phyloP scores from a whole-genome alignment of 768 basidiomycete genomes.

The Podaxis sp. region DNA sequence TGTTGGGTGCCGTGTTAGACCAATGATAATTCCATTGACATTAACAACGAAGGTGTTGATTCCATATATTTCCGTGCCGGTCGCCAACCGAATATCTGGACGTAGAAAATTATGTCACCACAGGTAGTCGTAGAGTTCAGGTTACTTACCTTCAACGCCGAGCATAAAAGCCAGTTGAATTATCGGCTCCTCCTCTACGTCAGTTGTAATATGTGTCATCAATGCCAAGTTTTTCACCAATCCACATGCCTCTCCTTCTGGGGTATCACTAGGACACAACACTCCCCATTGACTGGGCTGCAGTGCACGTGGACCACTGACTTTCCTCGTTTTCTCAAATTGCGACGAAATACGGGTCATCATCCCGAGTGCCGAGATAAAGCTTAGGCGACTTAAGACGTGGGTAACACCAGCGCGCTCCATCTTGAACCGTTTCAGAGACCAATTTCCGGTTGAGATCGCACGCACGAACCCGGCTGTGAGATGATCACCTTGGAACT shows the following conservation, averaged over 20 bases:
- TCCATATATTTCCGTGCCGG: constrained; percentile 96
- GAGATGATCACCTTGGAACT: constrained; percentile 94
- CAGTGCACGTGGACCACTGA: constrained; percentile 93
- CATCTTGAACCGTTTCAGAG: constrained; percentile 98
- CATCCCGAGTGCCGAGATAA: constrained; percentile 98
- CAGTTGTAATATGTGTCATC: constrained; percentile 99
- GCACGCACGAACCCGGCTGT: constrained; percentile 95
- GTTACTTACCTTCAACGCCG: constrained; percentile 84
- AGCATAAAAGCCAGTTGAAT: constrained; percentile 87
- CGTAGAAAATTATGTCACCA: constrained; percentile 8
- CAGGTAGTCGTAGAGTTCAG: background rate
- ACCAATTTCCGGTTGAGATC: constrained; percentile 99
- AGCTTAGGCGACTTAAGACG: constrained; percentile 90
- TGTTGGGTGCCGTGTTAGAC: constrained; percentile 79
- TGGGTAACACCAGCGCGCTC: constrained; percentile 98
- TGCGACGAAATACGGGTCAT: constrained; percentile 99
- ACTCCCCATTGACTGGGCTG: constrained; percentile 99
- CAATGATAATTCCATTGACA: constrained; percentile 94
- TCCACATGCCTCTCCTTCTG: constrained; percentile 99
- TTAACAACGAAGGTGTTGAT: constrained; percentile 91
- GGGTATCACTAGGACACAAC: constrained; percentile 96
- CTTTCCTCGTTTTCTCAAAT: constrained; percentile 99
- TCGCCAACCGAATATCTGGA: constrained; percentile 83
- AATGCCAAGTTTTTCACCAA: constrained; percentile 97
- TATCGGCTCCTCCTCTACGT: constrained; percentile 95